Percentiles rank a stretch among this genome's conserved stretches.
Conservation (phyloP, 2,329 filamentous ascomycete species). For the Calonectria pseudoturangicola region DNA sequence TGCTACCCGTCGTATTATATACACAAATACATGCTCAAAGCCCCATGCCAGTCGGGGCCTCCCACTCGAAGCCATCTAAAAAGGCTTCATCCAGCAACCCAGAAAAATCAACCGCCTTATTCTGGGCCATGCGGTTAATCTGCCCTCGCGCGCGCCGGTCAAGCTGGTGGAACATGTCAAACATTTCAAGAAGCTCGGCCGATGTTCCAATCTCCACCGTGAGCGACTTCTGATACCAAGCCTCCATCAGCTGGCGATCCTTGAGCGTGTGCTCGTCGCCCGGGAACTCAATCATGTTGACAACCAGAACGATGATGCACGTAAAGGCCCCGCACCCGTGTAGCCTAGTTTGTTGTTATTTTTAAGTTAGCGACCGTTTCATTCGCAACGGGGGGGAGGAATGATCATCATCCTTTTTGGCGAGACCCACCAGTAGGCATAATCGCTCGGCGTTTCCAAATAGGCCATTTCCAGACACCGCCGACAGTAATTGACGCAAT, state of each 20-base stretch:
- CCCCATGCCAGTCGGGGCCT: not conserved
- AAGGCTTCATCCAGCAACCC: slow-evolving; percentile 19
- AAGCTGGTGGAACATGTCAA: slow-evolving; percentile 42
- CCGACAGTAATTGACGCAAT: slow-evolving; percentile 43
- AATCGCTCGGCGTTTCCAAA: slow-evolving; percentile 38
- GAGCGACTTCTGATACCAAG: slow-evolving; percentile 27
- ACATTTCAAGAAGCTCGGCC: slow-evolving; percentile 33
- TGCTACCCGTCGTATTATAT: not conserved
- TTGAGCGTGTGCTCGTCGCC: slow-evolving; percentile 16
- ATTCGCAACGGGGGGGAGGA: not conserved
- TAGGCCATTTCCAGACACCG: slow-evolving; percentile 40
- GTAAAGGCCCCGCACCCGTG: slow-evolving; percentile 44
- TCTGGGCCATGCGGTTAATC: slow-evolving; percentile 28
- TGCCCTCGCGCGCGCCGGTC: slow-evolving; percentile 46
- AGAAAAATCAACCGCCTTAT: not conserved
- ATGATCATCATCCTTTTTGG: too few species aligned
- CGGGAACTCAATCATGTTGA: slow-evolving; percentile 51
- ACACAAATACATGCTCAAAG: not conserved
- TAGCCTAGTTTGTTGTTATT: slow-evolving; percentile 37
- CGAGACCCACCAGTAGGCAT: slow-evolving; percentile 44
- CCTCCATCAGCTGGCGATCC: slow-evolving; percentile 40
- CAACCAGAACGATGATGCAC: slow-evolving; percentile 42
- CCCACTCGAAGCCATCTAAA: slow-evolving; percentile 23
- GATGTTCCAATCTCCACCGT: not conserved
- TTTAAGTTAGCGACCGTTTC: not conserved